Evolutionary conservation across 768 basidiomycete species (phyloP), one percentile per base, ranked within the genome.

Genomic region (Lactarius evosmus): DNA sequence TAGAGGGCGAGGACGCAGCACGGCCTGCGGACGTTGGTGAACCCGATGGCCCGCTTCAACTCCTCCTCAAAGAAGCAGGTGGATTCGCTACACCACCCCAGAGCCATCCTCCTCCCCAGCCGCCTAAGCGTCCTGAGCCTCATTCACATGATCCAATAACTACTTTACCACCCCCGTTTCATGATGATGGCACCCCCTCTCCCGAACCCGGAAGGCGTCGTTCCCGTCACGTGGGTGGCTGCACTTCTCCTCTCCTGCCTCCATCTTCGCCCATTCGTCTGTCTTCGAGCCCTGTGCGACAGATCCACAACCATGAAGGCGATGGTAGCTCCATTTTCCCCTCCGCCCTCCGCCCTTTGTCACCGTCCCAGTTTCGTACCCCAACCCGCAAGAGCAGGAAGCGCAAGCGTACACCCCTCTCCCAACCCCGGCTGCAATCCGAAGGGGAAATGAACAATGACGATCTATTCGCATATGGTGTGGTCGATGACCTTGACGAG

Each of bases 391-490:
- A 52, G 29, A 44, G 55, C n/a, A 58, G 30, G 49, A 66, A 56
- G 27, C 65, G 59, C 30, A 66, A 51, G 50, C 59, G 64, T 38
- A 59, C 56, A 27, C 60, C 64, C 3, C 46, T 61, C 38, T 44
- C 59, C n/a, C 52, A 49, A 29, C 46, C 54, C 49, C 53, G 50
- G n/a, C 33, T 56, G 27, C 32, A 38, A 25, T 60, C 66, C 29
- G 64, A 61, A 51, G 56, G 36, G 32, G 56, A 57, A 4, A 17
- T 44, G 12, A 54, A 66, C 29, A 66, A 67, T 3, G 65, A 68
- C 22, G 67, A 66, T 36, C 29, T 68, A 8, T 68, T 68, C 17
- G 66, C 66, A 9, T 32, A 66, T 27, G 66, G 66, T 16, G 52
- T 68, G 2, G 22, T 62, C 4, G 67, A 68, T 30, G 61, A 59